Conservation (phyloP, 331 rosid species). For the Spiraea crenata region DNA sequence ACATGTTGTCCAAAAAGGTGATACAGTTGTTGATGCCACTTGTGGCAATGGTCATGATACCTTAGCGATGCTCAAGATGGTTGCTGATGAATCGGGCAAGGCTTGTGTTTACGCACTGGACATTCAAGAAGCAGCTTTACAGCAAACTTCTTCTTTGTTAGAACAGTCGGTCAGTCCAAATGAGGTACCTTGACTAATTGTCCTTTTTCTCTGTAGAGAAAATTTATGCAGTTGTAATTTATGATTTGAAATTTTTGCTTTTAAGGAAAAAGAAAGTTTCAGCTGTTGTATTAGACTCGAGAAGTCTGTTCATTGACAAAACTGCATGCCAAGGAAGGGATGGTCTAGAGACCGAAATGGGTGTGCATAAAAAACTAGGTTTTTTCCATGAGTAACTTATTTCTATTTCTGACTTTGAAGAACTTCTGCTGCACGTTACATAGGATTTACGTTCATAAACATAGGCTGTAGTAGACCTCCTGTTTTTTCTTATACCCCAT, state of each 20-base stretch:
- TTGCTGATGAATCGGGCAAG: constrained; percentile 56
- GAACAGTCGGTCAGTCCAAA: constrained; percentile 46
- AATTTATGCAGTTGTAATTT: background rate
- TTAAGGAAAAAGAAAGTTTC: background rate
- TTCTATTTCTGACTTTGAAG: constrained; percentile 9
- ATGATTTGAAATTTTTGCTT: constrained; percentile 2
- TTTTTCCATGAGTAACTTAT: background rate
- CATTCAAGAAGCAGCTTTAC: constrained; percentile 78
- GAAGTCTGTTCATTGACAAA: background rate
- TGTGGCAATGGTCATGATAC: constrained; percentile 93
- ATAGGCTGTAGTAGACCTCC: background rate
- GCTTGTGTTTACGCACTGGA: constrained; percentile 72
- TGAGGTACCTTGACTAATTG: constrained; percentile 33
- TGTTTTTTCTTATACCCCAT: background rate
- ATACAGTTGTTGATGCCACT: constrained; percentile 84
- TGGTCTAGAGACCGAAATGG: background rate
- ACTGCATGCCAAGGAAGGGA: background rate
- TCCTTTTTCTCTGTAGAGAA: background rate
- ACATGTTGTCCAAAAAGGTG: constrained; percentile 64
- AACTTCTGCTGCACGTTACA: background rate
- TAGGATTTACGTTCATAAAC: background rate
- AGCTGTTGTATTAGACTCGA: constrained; percentile 4
- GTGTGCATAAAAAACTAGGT: background rate
- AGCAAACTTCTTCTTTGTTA: constrained; percentile 52
- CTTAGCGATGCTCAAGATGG: constrained; percentile 74